Evolutionary conservation across 192 early-diverging fungal genomes (phyloP).

Genomic region (Spinellus fusiger): DNA sequence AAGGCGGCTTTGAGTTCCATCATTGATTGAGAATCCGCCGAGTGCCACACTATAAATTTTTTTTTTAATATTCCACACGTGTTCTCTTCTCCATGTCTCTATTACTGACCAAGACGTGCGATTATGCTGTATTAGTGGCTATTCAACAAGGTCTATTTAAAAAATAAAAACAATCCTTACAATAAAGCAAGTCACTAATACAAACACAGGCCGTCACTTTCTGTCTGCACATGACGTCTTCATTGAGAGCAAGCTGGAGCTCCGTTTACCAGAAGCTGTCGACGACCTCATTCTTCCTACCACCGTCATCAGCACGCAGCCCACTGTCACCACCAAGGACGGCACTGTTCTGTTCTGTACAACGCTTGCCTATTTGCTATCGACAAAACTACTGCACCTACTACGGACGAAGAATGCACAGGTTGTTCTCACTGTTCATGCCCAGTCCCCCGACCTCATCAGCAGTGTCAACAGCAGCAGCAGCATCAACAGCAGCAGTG

Average conservation of each 20-base stretch:
- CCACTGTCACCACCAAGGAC: constrained; percentile 3
- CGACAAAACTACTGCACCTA: constrained; percentile 20
- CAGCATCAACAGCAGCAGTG: constrained; percentile 19
- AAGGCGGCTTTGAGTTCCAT: background rate
- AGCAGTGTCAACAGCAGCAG: background rate
- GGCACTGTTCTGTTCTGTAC: constrained; percentile 10
- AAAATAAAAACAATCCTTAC: background rate
- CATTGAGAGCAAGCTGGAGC: constrained; percentile 22
- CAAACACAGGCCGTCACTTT: constrained; percentile 26
- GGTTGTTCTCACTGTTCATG: constrained; percentile 5
- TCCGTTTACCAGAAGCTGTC: constrained; percentile 22
- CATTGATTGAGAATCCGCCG: background rate
- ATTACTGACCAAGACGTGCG: constrained; percentile 30
- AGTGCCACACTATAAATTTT: background rate
- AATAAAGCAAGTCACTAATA: background rate
- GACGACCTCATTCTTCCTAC: constrained; percentile 30
- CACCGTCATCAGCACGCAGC: constrained; percentile 18
- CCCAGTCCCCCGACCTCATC: background rate
- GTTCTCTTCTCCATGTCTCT: constrained; percentile 24
- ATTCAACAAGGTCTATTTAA: constrained; percentile 29
- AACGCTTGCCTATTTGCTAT: constrained; percentile 28
- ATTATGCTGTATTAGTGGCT: constrained; percentile 31
- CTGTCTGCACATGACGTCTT: constrained; percentile 15
- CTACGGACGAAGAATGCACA: constrained; percentile 19
- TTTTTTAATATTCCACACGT: background rate